A percentile compares a stretch with the other conserved stretches of the same genome.
Conservation (phyloP, 345 rosid species). For the Passiflora organensis region DNA sequence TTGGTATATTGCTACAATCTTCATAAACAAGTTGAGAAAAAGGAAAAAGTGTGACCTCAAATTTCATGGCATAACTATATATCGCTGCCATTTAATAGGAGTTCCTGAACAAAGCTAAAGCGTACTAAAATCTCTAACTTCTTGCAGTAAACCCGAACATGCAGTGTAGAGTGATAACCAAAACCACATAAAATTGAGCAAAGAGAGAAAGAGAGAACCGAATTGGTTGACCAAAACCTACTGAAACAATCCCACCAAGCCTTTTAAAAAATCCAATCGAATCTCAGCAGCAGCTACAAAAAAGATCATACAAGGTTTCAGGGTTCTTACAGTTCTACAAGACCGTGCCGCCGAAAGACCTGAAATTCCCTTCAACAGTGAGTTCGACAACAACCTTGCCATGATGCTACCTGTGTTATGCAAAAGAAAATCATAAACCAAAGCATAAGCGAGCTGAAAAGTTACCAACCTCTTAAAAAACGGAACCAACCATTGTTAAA, state of each 20-base stretch:
- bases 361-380: conserved; percentile 41
- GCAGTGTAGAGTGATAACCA: background rate
- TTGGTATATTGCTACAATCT: background rate
- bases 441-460: no score
- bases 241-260: background rate
- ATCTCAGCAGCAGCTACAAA: no score
- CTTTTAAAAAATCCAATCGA: background rate
- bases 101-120: no score
- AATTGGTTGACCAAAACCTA: background rate
- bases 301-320: no score
- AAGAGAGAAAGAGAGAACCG: background rate
- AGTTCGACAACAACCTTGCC: conserved; percentile 60
- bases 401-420: conserved; percentile 15
- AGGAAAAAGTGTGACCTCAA: background rate
- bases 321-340: conserved; percentile 40
- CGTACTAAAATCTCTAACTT: background rate
- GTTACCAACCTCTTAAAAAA: no score
- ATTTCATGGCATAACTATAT: background rate
- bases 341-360: conserved; percentile 41
- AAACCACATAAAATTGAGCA: background rate
- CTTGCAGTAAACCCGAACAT: background rate
- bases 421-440: no score
- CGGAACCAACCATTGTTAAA: no score
- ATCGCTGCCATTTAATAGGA: background rate
- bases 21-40: background rate